A percentile compares a stretch with the other conserved stretches of the same genome.
Conservation (phyloP, 129 eudicot species). For the Silybum marianum region DNA sequence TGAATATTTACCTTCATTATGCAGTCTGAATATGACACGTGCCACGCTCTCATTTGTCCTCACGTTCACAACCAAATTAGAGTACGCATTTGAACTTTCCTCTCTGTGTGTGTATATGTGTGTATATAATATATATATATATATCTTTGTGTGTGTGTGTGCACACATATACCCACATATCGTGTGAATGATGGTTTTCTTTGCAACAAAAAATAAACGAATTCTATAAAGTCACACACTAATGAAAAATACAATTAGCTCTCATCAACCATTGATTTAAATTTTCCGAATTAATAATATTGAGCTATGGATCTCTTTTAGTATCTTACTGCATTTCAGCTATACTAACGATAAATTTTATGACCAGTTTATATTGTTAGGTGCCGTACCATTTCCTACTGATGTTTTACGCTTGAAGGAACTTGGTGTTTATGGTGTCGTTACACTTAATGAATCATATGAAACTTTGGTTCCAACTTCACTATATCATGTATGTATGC, state of each 20-base stretch:
- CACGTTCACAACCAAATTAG: no score
- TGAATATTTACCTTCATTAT: no score
- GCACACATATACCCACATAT: no score
- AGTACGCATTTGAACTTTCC: no score
- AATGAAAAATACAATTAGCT: neutral
- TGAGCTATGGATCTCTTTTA: neutral
- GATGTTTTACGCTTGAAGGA: conserved; percentile 73
- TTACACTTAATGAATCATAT: conserved; percentile 78
- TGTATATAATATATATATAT: no score
- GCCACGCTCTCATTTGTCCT: no score
- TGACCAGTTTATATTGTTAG: conserved; percentile 64
- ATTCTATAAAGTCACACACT: no score
- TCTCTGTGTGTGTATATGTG: no score
- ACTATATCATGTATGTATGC: conserved; percentile 52
- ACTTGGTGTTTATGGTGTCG: conserved; percentile 79
- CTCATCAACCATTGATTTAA: neutral
- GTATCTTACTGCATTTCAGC: neutral
- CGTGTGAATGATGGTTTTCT: no score
- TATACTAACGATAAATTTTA: conserved; percentile 7
- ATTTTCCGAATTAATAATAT: neutral
- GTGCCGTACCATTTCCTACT: conserved; percentile 86
- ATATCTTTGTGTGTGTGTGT: no score
- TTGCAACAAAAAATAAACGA: no score
- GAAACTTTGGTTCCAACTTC: conserved; percentile 83
- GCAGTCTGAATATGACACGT: no score